Conservation (phyloP, 345 rosid species). For the Salix dunnii region DNA sequence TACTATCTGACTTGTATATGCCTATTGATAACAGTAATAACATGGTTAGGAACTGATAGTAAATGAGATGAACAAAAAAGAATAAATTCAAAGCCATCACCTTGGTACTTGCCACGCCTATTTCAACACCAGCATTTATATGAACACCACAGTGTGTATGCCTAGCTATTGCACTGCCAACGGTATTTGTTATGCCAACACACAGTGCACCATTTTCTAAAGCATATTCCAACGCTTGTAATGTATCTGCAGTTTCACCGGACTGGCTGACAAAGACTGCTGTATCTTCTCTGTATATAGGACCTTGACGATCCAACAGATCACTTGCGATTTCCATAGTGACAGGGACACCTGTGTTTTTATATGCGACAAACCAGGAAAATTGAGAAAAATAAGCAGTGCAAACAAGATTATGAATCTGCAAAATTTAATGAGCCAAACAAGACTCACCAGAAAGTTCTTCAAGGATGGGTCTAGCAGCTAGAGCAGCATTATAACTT, state of each 20-base stretch:
- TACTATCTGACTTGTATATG: conserved; percentile 96
- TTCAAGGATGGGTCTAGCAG: conserved; percentile 90
- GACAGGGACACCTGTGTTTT: conserved; percentile 72
- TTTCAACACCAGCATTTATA: conserved; percentile 94
- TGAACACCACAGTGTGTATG: conserved; percentile 88
- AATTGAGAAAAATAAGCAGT: neutral
- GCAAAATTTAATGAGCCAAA: conserved; percentile 1
- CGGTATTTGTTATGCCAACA: conserved; percentile 95
- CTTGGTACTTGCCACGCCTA: conserved; percentile 98
- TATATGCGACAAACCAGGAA: neutral
- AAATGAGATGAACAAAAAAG: neutral
- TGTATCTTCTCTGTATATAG: conserved; percentile 95
- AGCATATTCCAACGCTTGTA: conserved; percentile 80
- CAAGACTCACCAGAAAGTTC: conserved; percentile 81
- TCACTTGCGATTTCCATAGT: conserved; percentile 99
- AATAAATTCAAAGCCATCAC: conserved; percentile 29
- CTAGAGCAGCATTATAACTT: conserved; percentile 94
- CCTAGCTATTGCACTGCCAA: conserved; percentile 94
- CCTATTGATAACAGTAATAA: conserved; percentile 38
- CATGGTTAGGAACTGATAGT: conserved; percentile 7
- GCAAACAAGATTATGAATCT: neutral
- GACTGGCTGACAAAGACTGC: conserved; percentile 98
- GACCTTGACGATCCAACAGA: conserved; percentile 88
- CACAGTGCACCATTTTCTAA: conserved; percentile 83
- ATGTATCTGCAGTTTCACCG: conserved; percentile 97